Evolutionary conservation across 2,329 filamentous ascomycete genomes (phyloP).

Genomic region (Fusarium papillatum): DNA sequence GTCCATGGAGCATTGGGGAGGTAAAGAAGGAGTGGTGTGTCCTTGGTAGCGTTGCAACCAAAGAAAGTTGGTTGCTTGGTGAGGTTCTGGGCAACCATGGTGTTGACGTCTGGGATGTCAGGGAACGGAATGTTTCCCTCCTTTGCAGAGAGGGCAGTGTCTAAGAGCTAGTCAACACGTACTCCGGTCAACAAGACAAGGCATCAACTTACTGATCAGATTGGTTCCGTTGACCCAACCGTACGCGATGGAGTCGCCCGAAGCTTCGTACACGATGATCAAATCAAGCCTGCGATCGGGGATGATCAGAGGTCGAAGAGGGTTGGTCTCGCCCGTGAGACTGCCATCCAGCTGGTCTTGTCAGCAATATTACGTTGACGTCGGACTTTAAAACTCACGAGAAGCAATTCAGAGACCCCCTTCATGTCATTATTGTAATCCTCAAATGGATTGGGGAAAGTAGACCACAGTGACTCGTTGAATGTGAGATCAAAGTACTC

Average conservation of each 20-base stretch:
- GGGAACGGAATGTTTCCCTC: conserved; percentile 46
- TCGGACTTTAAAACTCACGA: conserved; percentile 21
- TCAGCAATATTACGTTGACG: accelerated
- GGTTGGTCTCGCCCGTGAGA: conserved; percentile 47
- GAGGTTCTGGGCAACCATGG: conserved; percentile 42
- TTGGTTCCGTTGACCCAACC: conserved; percentile 46
- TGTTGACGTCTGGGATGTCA: conserved; percentile 42
- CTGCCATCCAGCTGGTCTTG: conserved; percentile 45
- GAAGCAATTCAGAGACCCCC: conserved; percentile 39
- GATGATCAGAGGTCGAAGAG: conserved; percentile 45
- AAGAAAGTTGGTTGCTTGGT: conserved; percentile 46
- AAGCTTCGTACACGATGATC: conserved; percentile 50
- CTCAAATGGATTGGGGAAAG: conserved; percentile 49
- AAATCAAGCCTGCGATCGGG: conserved; percentile 44
- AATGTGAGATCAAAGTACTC: conserved; percentile 44
- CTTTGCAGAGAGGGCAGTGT: conserved; percentile 33
- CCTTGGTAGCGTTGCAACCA: conserved; percentile 39
- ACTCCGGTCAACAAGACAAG: too few relatives aligned
- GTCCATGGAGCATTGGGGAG: conserved; percentile 47
- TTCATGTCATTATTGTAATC: conserved; percentile 44
- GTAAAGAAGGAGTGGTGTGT: conserved; percentile 44
- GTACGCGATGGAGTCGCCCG: conserved; percentile 37
- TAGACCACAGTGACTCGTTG: conserved; percentile 48
- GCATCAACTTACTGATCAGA: conserved; percentile 33
- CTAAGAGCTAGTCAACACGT: neutral